Percentiles rank a stretch among this genome's conserved stretches.
Evolutionary conservation across 495 filamentous ascomycete species (phyloP).

Genomic region (Filosporella fistucella): DNA sequence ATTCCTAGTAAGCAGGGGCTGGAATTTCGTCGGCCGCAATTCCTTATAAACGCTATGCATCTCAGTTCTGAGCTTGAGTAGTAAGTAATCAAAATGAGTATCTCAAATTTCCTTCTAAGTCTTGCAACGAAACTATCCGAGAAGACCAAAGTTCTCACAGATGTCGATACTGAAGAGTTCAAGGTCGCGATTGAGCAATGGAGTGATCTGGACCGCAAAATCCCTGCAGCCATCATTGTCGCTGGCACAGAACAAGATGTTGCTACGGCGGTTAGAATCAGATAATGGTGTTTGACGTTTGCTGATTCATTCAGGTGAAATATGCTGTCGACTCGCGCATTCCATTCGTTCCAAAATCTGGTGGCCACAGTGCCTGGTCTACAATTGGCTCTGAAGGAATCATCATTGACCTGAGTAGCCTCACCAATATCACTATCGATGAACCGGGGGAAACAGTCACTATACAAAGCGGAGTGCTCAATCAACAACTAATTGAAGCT

Average conservation of each 20-base stretch:
- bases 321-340: conserved; percentile 16
- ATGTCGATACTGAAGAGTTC: not conserved
- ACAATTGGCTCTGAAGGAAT: conserved; percentile 24
- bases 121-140: not conserved
- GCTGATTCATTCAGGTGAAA: conserved; percentile 15
- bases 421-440: conserved; percentile 24
- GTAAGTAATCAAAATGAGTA: no score
- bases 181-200: not conserved
- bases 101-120: no score
- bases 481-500: conserved; percentile 24
- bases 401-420: conserved; percentile 30
- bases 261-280: not conserved
- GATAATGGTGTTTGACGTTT: not conserved
- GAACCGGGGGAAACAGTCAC: conserved; percentile 15
- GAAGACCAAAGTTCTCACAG: not conserved
- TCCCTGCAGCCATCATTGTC: not conserved
- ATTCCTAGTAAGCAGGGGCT: no score
- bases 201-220: not conserved
- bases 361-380: conserved; percentile 33
- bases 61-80: no score
- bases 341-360: conserved; percentile 30
- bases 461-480: conserved; percentile 26
- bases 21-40: no score
- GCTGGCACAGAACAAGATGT: not conserved
- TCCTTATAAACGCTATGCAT: no score